Percentiles rank a stretch among this genome's conserved stretches.
These are phyloP conservation scores for Gelatoporia subvermispora DNA, from an alignment of 768 basidiomycete species.

Conservation along the genomic window DNA sequence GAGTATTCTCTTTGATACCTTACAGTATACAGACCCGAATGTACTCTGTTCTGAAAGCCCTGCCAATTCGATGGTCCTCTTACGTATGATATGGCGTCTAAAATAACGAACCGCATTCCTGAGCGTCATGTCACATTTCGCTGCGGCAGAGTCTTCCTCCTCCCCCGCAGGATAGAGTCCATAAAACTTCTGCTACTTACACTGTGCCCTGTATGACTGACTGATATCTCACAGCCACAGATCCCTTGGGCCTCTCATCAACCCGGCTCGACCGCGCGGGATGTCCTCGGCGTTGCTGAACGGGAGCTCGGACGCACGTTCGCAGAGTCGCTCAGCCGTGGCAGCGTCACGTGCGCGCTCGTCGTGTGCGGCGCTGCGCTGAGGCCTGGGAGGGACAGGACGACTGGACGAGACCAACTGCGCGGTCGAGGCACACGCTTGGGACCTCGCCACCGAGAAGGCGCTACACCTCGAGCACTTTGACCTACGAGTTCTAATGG, in stretches of 20 bases:
- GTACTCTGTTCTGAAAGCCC: too few species aligned
- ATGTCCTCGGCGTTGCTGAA: conserved; percentile 90
- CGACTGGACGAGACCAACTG: conserved; percentile 93
- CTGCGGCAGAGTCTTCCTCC: too few species aligned
- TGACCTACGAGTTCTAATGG: conserved; percentile 64
- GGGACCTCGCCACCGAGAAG: conserved; percentile 64
- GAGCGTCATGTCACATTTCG: too few species aligned
- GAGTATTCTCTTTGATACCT: conserved; percentile 4
- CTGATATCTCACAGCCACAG: conserved; percentile 33
- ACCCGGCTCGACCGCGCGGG: conserved; percentile 79
- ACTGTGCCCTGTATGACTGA: too few species aligned
- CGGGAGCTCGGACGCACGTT: conserved; percentile 78
- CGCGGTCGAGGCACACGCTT: conserved; percentile 80
- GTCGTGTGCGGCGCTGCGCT: conserved; percentile 94
- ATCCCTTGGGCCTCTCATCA: conserved; percentile 91
- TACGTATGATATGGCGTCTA: too few species aligned
- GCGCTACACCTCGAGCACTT: conserved; percentile 71
- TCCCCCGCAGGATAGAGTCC: too few species aligned
- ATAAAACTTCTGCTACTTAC: too few species aligned
- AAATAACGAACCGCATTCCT: too few species aligned
- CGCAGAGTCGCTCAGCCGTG: conserved; percentile 64
- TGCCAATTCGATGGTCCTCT: too few species aligned
- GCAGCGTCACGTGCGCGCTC: conserved; percentile 76
- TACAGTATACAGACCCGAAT: too few species aligned
- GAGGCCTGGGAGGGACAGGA: too few species aligned